Percentiles rank a stretch among this genome's conserved stretches.
phyloP scores from a whole-genome alignment of 805 yeast species.

The Candida taoyuanica region DNA sequence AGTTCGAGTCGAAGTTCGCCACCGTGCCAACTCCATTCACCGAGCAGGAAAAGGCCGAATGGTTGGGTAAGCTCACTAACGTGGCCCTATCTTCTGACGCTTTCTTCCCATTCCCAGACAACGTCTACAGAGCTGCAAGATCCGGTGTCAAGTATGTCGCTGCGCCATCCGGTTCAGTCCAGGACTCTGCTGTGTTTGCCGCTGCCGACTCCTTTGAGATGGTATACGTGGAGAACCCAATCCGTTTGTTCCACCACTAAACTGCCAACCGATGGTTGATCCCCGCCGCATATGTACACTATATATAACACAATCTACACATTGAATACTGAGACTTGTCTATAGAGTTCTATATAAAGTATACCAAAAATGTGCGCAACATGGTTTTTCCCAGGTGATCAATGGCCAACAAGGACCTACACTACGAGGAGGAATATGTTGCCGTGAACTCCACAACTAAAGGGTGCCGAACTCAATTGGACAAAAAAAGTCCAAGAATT shows the following conservation, averaged over 20 bases:
- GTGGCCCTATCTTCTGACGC: constrained; percentile 97
- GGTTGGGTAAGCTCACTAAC: constrained; percentile 74
- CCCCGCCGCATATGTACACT: no score
- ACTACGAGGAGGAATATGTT: constrained; percentile 99
- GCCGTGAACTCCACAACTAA: constrained; percentile 55
- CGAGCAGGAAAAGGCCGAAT: constrained; percentile 75
- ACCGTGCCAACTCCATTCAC: constrained; percentile 82
- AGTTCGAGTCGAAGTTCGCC: constrained; percentile 85
- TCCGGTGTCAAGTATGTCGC: constrained; percentile 95
- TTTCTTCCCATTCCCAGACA: constrained; percentile 99
- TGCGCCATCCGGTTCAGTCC: constrained; percentile 97
- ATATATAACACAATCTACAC: no score
- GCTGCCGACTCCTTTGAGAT: constrained; percentile 91
- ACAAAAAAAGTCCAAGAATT: constrained; percentile 37
- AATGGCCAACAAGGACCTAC: constrained; percentile 86
- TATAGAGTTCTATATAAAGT: constrained; percentile 1
- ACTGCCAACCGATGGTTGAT: no score
- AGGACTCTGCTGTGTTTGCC: constrained; percentile 92
- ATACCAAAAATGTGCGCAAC: constrained; percentile 74
- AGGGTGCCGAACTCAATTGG: constrained; percentile 34
- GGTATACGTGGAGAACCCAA: constrained; percentile 95
- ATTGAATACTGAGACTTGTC: not conserved
- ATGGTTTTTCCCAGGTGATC: constrained; percentile 99
- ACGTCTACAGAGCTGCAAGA: constrained; percentile 94
- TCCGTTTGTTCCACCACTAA: constrained; percentile 95